Conservation (phyloP, 164 flowering plant species). For the Liquidambar formosana region DNA sequence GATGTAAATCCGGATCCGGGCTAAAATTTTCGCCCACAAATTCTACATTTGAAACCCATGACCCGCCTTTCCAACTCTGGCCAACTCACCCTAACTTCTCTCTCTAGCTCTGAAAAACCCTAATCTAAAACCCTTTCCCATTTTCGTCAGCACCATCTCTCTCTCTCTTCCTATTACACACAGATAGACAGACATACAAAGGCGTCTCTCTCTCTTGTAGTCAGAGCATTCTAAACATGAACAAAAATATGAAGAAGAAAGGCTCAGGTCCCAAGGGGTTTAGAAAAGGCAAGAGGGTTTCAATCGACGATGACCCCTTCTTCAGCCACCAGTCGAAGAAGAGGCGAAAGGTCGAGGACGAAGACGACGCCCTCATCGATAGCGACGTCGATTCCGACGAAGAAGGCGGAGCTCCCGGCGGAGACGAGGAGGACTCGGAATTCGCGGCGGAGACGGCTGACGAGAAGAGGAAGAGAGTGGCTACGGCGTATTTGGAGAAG, state of each 20-base stretch:
- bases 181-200: no score
- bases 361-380: slow-evolving; percentile 28
- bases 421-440: slow-evolving; percentile 36
- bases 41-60: no score
- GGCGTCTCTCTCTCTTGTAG: not conserved
- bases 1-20: no score
- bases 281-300: slow-evolving; percentile 22
- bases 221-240: not conserved
- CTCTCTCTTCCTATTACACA: not conserved
- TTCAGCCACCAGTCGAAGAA: slow-evolving; percentile 38
- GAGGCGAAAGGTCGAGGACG: slow-evolving; percentile 26
- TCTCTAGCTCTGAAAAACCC: not conserved
- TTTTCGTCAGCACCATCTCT: not conserved
- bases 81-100: no score
- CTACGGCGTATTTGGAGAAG: slow-evolving; percentile 33
- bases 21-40: no score
- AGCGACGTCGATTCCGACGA: slow-evolving; percentile 38
- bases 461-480: slow-evolving; percentile 59
- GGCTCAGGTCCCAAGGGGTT: slow-evolving; percentile 17
- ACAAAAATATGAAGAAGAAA: slow-evolving; percentile 27
- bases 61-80: no score
- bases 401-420: slow-evolving; percentile 3
- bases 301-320: slow-evolving; percentile 42
- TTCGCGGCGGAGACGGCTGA: slow-evolving; percentile 48
- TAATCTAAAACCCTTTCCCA: not conserved